Percentiles rank a stretch among this genome's conserved stretches.
These are phyloP conservation scores for Hyaloscypha finlandica DNA, from an alignment of 495 filamentous ascomycete species.

Conservation along the genomic window DNA sequence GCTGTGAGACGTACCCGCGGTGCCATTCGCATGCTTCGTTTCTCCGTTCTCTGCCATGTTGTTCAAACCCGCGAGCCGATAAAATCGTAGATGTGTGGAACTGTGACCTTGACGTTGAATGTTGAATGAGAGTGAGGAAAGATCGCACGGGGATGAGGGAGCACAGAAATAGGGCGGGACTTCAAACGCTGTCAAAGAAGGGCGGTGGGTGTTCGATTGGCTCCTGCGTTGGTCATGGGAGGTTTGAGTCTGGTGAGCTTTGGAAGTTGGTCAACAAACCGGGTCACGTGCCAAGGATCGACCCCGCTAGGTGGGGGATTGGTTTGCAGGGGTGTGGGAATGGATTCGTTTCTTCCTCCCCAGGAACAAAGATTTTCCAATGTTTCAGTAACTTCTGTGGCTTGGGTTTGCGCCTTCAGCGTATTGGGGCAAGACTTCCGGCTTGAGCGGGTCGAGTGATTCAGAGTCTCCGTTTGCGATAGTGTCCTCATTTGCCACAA, in stretches of 20 bases:
- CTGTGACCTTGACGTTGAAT: not conserved
- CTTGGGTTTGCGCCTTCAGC: not conserved
- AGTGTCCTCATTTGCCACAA: too few species aligned
- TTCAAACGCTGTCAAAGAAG: not conserved
- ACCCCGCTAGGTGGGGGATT: not conserved
- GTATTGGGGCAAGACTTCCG: not conserved
- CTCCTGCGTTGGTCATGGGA: not conserved
- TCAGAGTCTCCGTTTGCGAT: too few species aligned
- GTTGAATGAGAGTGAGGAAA: constrained; percentile 3
- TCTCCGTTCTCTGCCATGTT: not conserved
- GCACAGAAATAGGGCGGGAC: not conserved
- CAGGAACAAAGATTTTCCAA: not conserved
- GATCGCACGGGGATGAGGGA: not conserved
- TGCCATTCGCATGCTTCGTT: not conserved
- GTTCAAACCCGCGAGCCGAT: not conserved
- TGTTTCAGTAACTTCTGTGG: not conserved
- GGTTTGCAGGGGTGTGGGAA: not conserved
- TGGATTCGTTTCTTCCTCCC: not conserved
- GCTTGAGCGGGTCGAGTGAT: not conserved
- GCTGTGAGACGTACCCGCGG: not conserved
- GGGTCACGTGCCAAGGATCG: not conserved
- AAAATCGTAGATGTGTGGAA: not conserved
- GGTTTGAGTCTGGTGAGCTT: not conserved
- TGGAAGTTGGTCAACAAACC: constrained; percentile 1
- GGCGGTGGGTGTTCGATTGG: not conserved